Percentiles rank a stretch among this genome's conserved stretches.
These are phyloP conservation scores for Pyrus hybrid DNA, from an alignment of 331 rosid genomes.

Conservation along the genomic window DNA sequence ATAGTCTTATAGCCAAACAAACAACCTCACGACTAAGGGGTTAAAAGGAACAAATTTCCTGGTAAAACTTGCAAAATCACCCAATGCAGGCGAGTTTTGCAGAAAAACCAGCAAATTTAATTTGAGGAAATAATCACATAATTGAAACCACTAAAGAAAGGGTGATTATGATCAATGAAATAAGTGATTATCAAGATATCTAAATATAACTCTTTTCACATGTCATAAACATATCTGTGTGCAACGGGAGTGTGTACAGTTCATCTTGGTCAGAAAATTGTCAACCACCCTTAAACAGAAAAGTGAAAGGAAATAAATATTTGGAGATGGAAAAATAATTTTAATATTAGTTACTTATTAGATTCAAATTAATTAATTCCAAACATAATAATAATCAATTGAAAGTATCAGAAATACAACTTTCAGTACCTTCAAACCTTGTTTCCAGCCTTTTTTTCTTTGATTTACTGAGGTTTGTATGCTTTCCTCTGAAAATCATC, in stretches of 20 bases:
- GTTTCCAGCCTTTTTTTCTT: constrained; percentile 61
- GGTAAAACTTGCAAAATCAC: background rate
- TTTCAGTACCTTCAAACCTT: constrained; percentile 57
- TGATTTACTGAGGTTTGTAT: no score
- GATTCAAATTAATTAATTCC: background rate
- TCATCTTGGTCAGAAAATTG: background rate
- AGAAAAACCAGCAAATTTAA: background rate
- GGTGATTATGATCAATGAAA: background rate
- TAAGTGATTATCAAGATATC: background rate
- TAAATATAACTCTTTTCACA: background rate
- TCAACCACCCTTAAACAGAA: no score
- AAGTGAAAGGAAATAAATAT: background rate
- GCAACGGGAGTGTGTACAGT: background rate
- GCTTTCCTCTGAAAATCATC: no score
- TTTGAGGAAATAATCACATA: background rate
- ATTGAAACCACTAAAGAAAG: background rate
- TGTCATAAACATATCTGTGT: background rate
- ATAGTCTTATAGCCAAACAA: background rate
- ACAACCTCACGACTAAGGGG: background rate
- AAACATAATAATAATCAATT: constrained; percentile 1
- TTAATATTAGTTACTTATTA: background rate
- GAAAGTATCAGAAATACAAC: constrained; percentile 12
- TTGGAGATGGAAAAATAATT: background rate
- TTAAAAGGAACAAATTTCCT: background rate
- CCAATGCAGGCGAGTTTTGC: background rate